Base-by-base conservation (phyloP, 768 basidiomycete species). In the Xerocomus potaroensis region DNA sequence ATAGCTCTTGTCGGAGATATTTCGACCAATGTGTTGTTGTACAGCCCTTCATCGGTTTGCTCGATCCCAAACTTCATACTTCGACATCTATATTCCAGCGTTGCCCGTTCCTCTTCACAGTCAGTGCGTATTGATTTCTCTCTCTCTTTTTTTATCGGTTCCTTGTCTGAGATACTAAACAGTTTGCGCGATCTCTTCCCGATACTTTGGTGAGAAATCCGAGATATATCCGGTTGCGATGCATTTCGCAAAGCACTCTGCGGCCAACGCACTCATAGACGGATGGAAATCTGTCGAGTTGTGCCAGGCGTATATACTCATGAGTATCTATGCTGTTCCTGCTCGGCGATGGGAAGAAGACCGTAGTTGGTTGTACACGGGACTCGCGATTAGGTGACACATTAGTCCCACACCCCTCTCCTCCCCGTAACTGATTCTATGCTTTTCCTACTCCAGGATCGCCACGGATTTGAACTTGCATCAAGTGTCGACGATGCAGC, bases 391-490 rank as follows among this genome's bases (percentile, higher is more conserved):
- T 27, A 82, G 88, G 81, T 80, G 49, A 31, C 63, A 46, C 18
- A 16, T 49, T 27, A 9, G 16, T 21, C 22, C 16, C 8, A 5
- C n/a, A 0, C 8, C 22, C n/a, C 16, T 18, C 9, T 3, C 15
- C 24, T 19, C 15, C 41, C 8, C n/a, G 22, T 32, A 36, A n/a
- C 19, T 31, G 3, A 27, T n/a, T 16, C 24, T 14, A 10, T 21
- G 23, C 23, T 4, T 24, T 15, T 31, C 11, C 11, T 27, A 11
- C n/a, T 23, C 3, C 42, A 86, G 85, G 45, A 84, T 93, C 61
- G 92, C 91, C 4, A 92, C 91, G 2, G 92, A 94, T 61, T 72
- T 95, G 34, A 93, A 93, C 62, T 67, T 94, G 19, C 91, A 91
- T 55, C 80, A 84, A 39, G 79, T 78, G 8, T 70, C 80, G 8